phyloP scores from a whole-genome alignment of 2,329 filamentous ascomycete genomes.

The Paraphoma chrysanthemicola region DNA sequence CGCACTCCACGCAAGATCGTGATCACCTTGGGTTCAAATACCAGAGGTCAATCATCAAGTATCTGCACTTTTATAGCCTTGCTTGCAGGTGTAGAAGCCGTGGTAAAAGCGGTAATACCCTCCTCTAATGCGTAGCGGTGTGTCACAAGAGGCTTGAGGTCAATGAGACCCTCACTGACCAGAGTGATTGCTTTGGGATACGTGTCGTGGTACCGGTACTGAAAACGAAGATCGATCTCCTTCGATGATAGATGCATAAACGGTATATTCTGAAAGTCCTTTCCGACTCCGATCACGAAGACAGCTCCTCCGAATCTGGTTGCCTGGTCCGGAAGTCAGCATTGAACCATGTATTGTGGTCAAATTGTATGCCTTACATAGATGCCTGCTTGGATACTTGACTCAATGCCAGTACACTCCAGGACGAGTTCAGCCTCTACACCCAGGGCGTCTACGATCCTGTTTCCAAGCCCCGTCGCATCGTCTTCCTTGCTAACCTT shows the following conservation, averaged over 20 bases:
- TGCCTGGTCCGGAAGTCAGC: constrained; percentile 36
- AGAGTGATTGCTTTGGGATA: constrained; percentile 53
- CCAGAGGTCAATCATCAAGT: constrained; percentile 22
- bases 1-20: background rate
- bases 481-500: constrained; percentile 43
- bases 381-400: constrained; percentile 21
- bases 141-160: constrained; percentile 49
- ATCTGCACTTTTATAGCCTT: constrained; percentile 33
- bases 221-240: constrained; percentile 50
- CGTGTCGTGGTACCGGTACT: constrained; percentile 50
- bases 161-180: constrained; percentile 46
- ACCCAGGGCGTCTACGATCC: constrained; percentile 42
- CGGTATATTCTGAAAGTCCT: constrained; percentile 46
- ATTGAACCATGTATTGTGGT: background rate
- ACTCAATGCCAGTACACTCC: constrained; percentile 46
- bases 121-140: constrained; percentile 48
- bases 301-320: constrained; percentile 45
- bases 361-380: background rate
- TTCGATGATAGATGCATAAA: constrained; percentile 48
- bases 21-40: background rate
- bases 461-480: constrained; percentile 46
- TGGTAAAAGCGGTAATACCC: constrained; percentile 46
- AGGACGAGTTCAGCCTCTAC: constrained; percentile 41
- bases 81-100: constrained; percentile 44
- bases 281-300: constrained; percentile 48